A percentile compares a stretch with the other conserved stretches of the same genome.
Evolutionary conservation across 208 protist species (phyloP).

Genomic region (Spongospora subterranea): DNA sequence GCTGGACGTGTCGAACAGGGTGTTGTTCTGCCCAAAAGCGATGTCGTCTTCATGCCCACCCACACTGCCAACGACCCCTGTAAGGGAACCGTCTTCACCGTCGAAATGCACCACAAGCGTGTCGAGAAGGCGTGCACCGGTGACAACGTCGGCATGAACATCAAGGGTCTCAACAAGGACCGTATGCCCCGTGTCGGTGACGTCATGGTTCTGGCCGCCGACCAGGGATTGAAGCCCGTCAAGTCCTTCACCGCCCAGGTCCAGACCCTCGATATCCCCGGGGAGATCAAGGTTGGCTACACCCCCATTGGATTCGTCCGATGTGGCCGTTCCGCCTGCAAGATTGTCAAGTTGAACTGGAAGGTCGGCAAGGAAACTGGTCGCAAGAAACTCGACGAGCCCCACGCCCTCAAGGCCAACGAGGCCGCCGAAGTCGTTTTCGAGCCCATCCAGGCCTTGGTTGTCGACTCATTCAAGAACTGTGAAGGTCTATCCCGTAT

Average conservation of each 20-base stretch:
- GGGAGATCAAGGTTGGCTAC: constrained; percentile 76
- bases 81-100: constrained; percentile 79
- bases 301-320: constrained; percentile 74
- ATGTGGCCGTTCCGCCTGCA: constrained; percentile 72
- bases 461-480: constrained; percentile 76
- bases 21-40: constrained; percentile 68
- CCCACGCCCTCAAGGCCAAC: constrained; percentile 71
- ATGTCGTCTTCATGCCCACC: constrained; percentile 75
- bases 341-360: constrained; percentile 70
- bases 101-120: constrained; percentile 87
- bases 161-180: constrained; percentile 75
- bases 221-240: constrained; percentile 64
- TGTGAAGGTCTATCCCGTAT: constrained; percentile 74
- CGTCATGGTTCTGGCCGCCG: constrained; percentile 72
- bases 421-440: constrained; percentile 70
- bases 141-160: constrained; percentile 79
- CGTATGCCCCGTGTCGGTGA: constrained; percentile 72
- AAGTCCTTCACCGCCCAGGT: constrained; percentile 73
- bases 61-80: constrained; percentile 69
- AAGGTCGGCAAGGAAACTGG: constrained; percentile 76
- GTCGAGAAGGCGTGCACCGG: constrained; percentile 80
- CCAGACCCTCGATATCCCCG: constrained; percentile 74
- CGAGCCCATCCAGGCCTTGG: constrained; percentile 73
- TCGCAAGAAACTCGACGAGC: constrained; percentile 70
- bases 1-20: constrained; percentile 75